Conservation (phyloP, 2,329 filamentous ascomycete genomes). For the Thelonectria discophora region DNA sequence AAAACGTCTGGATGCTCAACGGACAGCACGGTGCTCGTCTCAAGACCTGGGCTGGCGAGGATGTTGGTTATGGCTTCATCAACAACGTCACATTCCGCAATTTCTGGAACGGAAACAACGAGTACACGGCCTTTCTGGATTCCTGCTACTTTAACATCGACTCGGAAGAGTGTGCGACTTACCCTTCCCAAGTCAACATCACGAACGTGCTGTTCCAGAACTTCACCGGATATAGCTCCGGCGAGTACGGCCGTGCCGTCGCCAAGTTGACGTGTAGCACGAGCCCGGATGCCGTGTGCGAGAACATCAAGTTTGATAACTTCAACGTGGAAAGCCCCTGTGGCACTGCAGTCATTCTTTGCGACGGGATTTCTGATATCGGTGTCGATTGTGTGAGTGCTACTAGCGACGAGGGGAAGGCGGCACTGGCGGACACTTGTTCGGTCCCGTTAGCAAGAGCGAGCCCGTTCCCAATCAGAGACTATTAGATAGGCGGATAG, state of each 20-base stretch:
- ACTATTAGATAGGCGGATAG: not conserved
- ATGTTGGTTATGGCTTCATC: constrained; percentile 37
- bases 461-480: constrained; percentile 28
- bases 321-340: constrained; percentile 37
- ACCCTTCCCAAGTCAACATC: constrained; percentile 39
- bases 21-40: constrained; percentile 37
- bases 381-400: constrained; percentile 35
- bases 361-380: constrained; percentile 36
- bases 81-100: constrained; percentile 41
- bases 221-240: constrained; percentile 38
- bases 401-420: constrained; percentile 29
- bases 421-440: constrained; percentile 35
- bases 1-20: constrained; percentile 41
- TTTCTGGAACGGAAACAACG: constrained; percentile 39
- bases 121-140: constrained; percentile 38
- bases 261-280: constrained; percentile 35
- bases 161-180: constrained; percentile 27
- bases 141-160: constrained; percentile 41
- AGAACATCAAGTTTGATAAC: constrained; percentile 38
- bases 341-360: constrained; percentile 34
- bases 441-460: constrained; percentile 26
- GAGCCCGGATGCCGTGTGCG: constrained; percentile 37
- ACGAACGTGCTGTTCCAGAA: constrained; percentile 40
- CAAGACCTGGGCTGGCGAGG: constrained; percentile 39
- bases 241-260: constrained; percentile 36